Evolutionary conservation across 2,329 filamentous ascomycete species (phyloP).

Genomic region (Setomelanomma holmii): DNA sequence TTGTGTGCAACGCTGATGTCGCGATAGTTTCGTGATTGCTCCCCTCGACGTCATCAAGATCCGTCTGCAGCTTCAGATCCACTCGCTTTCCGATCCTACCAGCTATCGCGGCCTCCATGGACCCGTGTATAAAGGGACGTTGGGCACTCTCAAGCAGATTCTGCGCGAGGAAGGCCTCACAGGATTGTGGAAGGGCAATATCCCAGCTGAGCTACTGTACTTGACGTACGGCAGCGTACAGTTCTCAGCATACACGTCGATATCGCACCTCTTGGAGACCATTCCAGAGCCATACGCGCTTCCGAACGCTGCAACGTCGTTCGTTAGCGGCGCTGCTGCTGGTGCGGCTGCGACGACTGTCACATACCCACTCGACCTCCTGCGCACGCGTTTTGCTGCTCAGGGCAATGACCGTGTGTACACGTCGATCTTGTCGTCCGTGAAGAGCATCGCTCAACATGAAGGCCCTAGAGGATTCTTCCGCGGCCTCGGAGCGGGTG

Average conservation of each 20-base stretch:
- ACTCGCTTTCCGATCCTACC: constrained; percentile 79
- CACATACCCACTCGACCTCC: constrained; percentile 92
- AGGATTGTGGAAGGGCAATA: constrained; percentile 95
- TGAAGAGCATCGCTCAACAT: constrained; percentile 74
- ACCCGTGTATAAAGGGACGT: constrained; percentile 73
- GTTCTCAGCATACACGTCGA: constrained; percentile 85
- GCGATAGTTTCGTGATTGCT: constrained; percentile 81
- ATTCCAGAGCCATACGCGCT: constrained; percentile 57
- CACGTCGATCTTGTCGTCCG: constrained; percentile 69
- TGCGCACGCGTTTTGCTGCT: constrained; percentile 95
- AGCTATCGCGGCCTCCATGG: constrained; percentile 57
- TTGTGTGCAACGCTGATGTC: constrained; percentile 6
- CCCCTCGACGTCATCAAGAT: constrained; percentile 99
- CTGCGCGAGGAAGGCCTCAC: constrained; percentile 81
- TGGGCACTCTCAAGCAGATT: constrained; percentile 79
- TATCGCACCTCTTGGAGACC: constrained; percentile 70
- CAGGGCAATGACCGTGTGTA: constrained; percentile 87
- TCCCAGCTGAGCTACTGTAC: constrained; percentile 94
- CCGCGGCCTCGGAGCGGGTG: constrained; percentile 79
- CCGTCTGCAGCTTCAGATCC: constrained; percentile 89
- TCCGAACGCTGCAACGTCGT: constrained; percentile 75
- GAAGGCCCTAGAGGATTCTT: constrained; percentile 87
- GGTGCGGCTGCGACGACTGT: constrained; percentile 81
- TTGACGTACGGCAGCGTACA: constrained; percentile 88
- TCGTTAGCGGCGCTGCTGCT: constrained; percentile 81